phyloP scores from a whole-genome alignment of 345 rosid species.

The Hibiscus trionum region DNA sequence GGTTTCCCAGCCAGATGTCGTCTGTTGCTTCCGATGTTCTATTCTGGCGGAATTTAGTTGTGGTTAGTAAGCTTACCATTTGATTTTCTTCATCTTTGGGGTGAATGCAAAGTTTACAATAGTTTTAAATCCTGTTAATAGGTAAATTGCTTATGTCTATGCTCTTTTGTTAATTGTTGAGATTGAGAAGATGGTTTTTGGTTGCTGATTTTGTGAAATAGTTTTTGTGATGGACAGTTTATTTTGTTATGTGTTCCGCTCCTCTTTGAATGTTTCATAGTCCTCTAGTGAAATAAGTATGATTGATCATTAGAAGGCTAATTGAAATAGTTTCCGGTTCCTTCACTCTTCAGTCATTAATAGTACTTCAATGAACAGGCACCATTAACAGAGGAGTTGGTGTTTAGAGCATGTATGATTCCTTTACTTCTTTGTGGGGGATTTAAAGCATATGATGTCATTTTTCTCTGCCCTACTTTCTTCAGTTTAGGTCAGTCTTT shows the following conservation, averaged over 20 bases:
- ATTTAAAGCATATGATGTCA: slow-evolving; percentile 42
- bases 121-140: too few species aligned
- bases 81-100: slow-evolving; percentile 1
- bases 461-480: slow-evolving; percentile 72
- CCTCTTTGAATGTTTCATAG: neutral
- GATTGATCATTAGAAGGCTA: neutral
- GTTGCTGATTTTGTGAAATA: slow-evolving; percentile 1
- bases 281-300: neutral
- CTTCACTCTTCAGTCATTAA: slow-evolving; percentile 9
- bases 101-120: neutral
- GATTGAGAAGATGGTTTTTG: neutral
- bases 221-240: neutral
- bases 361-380: slow-evolving; percentile 47
- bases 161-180: neutral
- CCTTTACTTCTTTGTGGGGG: slow-evolving; percentile 92
- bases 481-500: slow-evolving; percentile 76
- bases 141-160: neutral
- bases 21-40: slow-evolving; percentile 39
- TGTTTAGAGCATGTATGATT: slow-evolving; percentile 84
- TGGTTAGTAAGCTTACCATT: slow-evolving; percentile 45
- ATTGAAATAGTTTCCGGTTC: slow-evolving; percentile 2
- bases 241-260: neutral
- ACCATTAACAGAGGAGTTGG: slow-evolving; percentile 92
- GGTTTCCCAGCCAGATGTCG: slow-evolving; percentile 18
- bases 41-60: slow-evolving; percentile 66